phyloP scores from a whole-genome alignment of 371 early-diverging fungal species.

The Zychaea mexicana region DNA sequence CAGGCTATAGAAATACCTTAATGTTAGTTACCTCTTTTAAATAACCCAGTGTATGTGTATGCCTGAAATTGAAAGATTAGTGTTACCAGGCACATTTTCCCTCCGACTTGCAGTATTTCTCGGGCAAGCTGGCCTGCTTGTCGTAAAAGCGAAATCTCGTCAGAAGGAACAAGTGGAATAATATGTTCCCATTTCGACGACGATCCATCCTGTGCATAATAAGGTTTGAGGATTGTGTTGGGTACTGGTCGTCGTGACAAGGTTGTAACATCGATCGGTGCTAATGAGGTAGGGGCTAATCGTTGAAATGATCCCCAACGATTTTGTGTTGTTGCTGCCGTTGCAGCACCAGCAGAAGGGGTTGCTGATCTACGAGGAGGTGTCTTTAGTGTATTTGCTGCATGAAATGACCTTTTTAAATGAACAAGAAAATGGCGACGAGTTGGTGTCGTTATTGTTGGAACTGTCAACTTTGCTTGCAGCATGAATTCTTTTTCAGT shows the following conservation, averaged over 20 bases:
- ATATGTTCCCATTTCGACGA: constrained; percentile 60
- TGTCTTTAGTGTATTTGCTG: too few species aligned
- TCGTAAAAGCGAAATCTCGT: constrained; percentile 64
- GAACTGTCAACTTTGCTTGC: background rate
- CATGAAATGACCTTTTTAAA: too few species aligned
- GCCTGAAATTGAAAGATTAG: background rate
- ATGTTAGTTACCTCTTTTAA: too few species aligned
- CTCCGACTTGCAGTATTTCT: constrained; percentile 60
- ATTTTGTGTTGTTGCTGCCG: background rate
- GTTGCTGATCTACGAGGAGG: too few species aligned
- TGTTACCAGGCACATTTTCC: constrained; percentile 38
- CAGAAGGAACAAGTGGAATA: constrained; percentile 46
- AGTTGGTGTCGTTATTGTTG: too few species aligned
- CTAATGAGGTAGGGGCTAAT: constrained; percentile 33
- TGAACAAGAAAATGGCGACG: too few species aligned
- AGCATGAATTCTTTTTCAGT: too few species aligned
- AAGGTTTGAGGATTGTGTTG: constrained; percentile 64
- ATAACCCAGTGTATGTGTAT: background rate
- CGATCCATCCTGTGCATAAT: constrained; percentile 70
- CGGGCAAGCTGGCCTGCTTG: constrained; percentile 70
- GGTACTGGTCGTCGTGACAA: constrained; percentile 68
- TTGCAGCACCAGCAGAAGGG: too few species aligned
- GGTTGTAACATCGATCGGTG: constrained; percentile 23
- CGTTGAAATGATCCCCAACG: constrained; percentile 41
- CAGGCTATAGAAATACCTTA: constrained; percentile 38